phyloP scores from a whole-genome alignment of 2,329 filamentous ascomycete species.

The Alternaria atra region DNA sequence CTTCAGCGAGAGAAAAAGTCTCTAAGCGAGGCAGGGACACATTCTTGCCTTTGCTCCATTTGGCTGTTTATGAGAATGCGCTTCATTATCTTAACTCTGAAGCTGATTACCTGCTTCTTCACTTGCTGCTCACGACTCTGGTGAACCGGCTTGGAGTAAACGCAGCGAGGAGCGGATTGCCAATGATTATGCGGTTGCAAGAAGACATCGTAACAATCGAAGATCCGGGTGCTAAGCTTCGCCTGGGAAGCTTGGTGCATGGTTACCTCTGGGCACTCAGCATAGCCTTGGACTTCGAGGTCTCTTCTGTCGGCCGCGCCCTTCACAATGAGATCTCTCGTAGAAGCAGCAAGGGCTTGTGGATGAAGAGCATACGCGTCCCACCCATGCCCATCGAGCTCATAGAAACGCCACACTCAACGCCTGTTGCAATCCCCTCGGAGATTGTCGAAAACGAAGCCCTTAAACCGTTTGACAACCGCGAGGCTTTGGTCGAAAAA shows the following conservation, averaged over 20 bases:
- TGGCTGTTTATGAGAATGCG: constrained; percentile 89
- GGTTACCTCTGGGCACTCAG: constrained; percentile 86
- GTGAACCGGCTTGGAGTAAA: constrained; percentile 83
- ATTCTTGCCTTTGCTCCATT: constrained; percentile 83
- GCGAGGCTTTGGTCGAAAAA: constrained; percentile 74
- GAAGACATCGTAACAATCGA: constrained; percentile 78
- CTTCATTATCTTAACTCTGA: constrained; percentile 71
- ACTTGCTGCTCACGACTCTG: constrained; percentile 78
- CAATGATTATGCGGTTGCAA: constrained; percentile 89
- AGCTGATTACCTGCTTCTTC: constrained; percentile 77
- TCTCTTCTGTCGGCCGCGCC: constrained; percentile 71
- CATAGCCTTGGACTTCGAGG: constrained; percentile 79
- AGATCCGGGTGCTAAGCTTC: constrained; percentile 75
- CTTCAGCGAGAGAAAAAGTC: constrained; percentile 68
- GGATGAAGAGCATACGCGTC: constrained; percentile 77
- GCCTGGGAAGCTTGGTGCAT: constrained; percentile 83
- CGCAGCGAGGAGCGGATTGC: constrained; percentile 77
- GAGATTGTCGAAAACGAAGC: constrained; percentile 44
- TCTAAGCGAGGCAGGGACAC: constrained; percentile 66
- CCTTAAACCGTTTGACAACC: constrained; percentile 78
- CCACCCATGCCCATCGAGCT: constrained; percentile 72
- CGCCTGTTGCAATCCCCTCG: constrained; percentile 32
- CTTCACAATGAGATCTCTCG: constrained; percentile 80
- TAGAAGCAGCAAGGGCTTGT: constrained; percentile 77
- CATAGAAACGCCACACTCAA: constrained; percentile 55